Conservation (phyloP, 768 basidiomycete genomes). For the Dendrothele bispora region DNA sequence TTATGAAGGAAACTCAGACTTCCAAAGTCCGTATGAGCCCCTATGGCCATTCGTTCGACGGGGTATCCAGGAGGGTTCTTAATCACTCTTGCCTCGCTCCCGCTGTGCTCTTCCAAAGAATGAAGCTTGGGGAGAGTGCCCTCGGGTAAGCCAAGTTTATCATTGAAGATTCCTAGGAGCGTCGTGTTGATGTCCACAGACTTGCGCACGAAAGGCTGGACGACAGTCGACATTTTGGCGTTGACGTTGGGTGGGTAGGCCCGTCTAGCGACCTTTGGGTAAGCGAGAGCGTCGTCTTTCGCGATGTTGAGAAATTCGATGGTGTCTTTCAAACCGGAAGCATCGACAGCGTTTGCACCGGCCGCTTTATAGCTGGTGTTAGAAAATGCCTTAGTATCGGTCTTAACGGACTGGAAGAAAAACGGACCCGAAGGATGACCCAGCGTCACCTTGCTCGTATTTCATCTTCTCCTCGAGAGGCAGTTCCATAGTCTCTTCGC, state of each 20-base stretch:
- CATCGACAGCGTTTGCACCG: constrained; percentile 43
- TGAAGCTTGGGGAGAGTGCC: constrained; percentile 38
- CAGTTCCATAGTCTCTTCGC: constrained; percentile 38
- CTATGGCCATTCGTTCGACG: constrained; percentile 20
- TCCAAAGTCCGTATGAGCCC: constrained; percentile 45
- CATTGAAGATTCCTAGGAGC: constrained; percentile 39
- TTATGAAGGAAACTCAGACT: constrained; percentile 36
- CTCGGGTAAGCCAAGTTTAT: constrained; percentile 36
- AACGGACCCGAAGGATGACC: constrained; percentile 37
- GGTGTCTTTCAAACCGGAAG: constrained; percentile 39
- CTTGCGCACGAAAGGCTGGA: constrained; percentile 18
- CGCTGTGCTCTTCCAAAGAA: constrained; percentile 29
- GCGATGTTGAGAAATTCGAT: constrained; percentile 33
- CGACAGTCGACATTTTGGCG: background rate
- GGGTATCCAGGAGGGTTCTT: constrained; percentile 32
- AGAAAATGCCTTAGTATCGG: background rate
- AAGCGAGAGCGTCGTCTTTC: constrained; percentile 47
- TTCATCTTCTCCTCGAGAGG: constrained; percentile 44
- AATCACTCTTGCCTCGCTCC: constrained; percentile 42
- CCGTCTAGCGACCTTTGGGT: constrained; percentile 36
- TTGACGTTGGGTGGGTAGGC: constrained; percentile 36
- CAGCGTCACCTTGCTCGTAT: constrained; percentile 41
- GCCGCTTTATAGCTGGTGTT: constrained; percentile 41
- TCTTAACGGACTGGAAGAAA: too few relatives aligned
- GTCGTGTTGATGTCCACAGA: constrained; percentile 39